A percentile compares a stretch with the other conserved stretches of the same genome.
Conservation (phyloP, 1,284 basidiomycete species). For the Butyriboletus appendiculatus region DNA sequence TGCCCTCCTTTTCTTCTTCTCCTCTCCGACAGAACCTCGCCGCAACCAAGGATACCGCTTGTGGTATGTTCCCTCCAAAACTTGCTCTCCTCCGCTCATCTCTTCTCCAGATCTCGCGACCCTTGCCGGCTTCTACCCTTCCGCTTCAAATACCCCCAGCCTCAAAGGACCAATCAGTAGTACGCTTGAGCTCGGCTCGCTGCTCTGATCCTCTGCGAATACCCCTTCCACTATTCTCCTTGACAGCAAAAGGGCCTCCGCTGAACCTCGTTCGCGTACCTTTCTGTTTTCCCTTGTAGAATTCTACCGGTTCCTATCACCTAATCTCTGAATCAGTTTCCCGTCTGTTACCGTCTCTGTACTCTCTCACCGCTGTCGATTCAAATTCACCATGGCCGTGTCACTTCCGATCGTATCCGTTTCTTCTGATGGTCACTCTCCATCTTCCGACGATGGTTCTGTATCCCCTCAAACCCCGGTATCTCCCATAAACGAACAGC, state of each 20-base stretch:
- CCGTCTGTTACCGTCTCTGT: constrained; percentile 10
- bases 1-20: constrained; percentile 40
- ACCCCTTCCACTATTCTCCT: constrained; percentile 18
- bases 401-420: constrained; percentile 49
- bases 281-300: constrained; percentile 18
- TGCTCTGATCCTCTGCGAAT: constrained; percentile 38
- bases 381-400: constrained; percentile 48
- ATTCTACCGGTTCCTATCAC: constrained; percentile 13
- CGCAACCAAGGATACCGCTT: constrained; percentile 79
- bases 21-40: constrained; percentile 46
- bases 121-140: constrained; percentile 80
- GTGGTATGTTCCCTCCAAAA: constrained; percentile 44
- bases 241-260: constrained; percentile 45
- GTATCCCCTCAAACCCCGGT: constrained; percentile 52
- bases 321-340: constrained; percentile 22
- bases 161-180: constrained; percentile 36
- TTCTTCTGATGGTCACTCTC: constrained; percentile 44
- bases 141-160: constrained; percentile 43
- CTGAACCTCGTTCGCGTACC: constrained; percentile 60
- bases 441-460: constrained; percentile 46
- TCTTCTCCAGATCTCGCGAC: constrained; percentile 83
- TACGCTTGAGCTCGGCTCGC: constrained; percentile 77
- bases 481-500: constrained; percentile 43
- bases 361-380: constrained; percentile 20
- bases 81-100: background rate